Conservation (phyloP, 2,329 filamentous ascomycete genomes). For the Hirsutella rhossiliensis region DNA sequence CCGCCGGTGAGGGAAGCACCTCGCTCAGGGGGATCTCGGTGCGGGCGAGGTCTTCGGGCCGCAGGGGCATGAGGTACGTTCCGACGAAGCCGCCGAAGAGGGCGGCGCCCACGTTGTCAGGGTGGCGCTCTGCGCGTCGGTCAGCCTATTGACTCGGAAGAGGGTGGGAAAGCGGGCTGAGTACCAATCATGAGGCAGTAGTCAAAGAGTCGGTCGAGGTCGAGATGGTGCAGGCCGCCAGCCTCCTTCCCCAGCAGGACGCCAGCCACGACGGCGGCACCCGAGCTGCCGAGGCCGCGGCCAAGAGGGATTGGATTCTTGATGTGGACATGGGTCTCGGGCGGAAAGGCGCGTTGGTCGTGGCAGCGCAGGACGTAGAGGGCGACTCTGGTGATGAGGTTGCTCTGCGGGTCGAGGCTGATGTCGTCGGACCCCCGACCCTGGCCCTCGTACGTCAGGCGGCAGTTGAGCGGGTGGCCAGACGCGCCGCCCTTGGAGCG, state of each 20-base stretch:
- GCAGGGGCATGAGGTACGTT: conserved; percentile 87
- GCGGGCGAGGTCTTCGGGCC: conserved; percentile 76
- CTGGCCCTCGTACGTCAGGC: conserved; percentile 79
- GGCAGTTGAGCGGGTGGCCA: conserved; percentile 65
- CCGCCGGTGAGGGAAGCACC: conserved; percentile 80
- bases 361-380: conserved; percentile 93
- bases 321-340: conserved; percentile 84
- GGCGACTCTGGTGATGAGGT: conserved; percentile 88
- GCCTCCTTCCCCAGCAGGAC: conserved; percentile 89
- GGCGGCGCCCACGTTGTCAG: conserved; percentile 89
- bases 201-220: conserved; percentile 76
- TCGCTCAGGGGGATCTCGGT: conserved; percentile 92
- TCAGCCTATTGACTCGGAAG: neutral
- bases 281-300: conserved; percentile 86
- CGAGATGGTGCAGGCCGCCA: conserved; percentile 61
- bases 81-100: conserved; percentile 95
- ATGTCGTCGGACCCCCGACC: conserved; percentile 62
- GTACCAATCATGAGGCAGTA: conserved; percentile 92
- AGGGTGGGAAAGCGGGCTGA: too few relatives aligned
- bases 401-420: conserved; percentile 70
- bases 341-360: conserved; percentile 71
- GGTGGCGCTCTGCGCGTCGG: conserved; percentile 55
- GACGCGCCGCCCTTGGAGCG: conserved; percentile 36
- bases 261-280: conserved; percentile 88
- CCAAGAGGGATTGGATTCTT: conserved; percentile 91